Base-by-base conservation (phyloP, 768 basidiomycete species). In the Lactarius pseudohatsudake region DNA sequence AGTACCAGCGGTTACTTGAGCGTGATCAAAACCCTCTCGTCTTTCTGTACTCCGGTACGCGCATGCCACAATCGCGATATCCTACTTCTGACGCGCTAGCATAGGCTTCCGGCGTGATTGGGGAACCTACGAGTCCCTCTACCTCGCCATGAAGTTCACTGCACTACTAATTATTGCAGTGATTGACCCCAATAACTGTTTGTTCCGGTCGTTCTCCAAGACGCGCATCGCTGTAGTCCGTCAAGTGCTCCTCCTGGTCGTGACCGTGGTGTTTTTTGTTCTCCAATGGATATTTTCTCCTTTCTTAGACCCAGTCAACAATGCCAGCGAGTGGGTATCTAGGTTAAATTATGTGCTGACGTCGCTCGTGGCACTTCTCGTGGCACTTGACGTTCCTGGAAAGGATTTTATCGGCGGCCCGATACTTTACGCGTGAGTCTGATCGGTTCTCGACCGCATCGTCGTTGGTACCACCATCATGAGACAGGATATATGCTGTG, bases 291-390 rank as follows among this genome's bases (percentile, higher is more conserved):
- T 83, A 34, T 76, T 84, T 61, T 80, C 81, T 1, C 88, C 90
- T 7, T 91, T 91, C 73, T 71, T 86, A 65, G 84, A 90, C 71
- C 88, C 88, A 22, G 82, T 87, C 65, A 85, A 84, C 74, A 91
- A 91, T 75, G 87, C 88, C 1, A 87, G 85, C 74, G 89, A 91
- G 80, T 89, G 86, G 85, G 81, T 82, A 13, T 90, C 88, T 54
- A 76, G 91, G 59, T 74, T 88, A 55, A 88, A 88, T 74, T 93
- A 90, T 74, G 80, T 91, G 50, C 72, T 82, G 34, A 89, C 90
- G 11, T 81, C 90, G 36, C 74, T 81, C 26, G 81, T 89, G 40
- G 87, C 90, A 3, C 79, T 92, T 26, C 76, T 80, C n/a, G 83
- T 88, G 57, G 85, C 85, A 22, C 75, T 89, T 59, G 76, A 86